Conservation (phyloP, 805 yeast genomes). For the Lachancea thermotolerans region DNA sequence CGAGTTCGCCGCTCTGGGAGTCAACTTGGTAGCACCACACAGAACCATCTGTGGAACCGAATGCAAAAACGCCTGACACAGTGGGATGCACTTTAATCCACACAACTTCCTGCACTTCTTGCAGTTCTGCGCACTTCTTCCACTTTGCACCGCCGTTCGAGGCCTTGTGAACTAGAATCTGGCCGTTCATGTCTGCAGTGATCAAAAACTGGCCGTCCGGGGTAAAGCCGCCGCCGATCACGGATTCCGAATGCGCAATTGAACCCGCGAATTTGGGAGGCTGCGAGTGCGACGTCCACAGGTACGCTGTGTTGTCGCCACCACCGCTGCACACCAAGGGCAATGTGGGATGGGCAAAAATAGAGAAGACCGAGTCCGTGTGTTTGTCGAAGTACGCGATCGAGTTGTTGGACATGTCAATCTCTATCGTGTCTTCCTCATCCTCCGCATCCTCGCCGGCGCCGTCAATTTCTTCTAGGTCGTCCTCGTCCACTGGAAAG, state of each 20-base stretch:
- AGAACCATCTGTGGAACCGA: conserved; percentile 88
- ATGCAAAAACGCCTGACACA: conserved; percentile 69
- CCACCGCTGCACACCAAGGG: conserved; percentile 93
- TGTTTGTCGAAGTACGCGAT: conserved; percentile 85
- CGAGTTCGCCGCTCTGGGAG: conserved; percentile 43
- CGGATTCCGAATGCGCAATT: conserved; percentile 77
- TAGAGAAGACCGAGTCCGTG: conserved; percentile 74
- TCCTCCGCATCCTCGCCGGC: conserved; percentile 32
- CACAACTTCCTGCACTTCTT: conserved; percentile 84
- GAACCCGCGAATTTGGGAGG: conserved; percentile 78
- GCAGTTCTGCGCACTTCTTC: conserved; percentile 61
- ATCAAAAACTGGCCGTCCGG: conserved; percentile 72
- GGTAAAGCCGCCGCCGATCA: conserved; percentile 77
- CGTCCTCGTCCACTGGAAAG: conserved; percentile 26
- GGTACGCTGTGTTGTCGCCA: conserved; percentile 80
- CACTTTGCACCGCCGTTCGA: conserved; percentile 77
- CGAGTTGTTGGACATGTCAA: conserved; percentile 87
- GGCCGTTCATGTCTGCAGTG: conserved; percentile 95
- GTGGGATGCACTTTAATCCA: conserved; percentile 80
- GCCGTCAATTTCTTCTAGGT: conserved; percentile 28
- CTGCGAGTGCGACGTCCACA: conserved; percentile 88
- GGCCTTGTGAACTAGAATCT: conserved; percentile 64
- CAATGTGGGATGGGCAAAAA: conserved; percentile 76
- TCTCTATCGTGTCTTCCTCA: conserved; percentile 49
- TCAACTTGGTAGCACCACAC: conserved; percentile 87